Evolutionary conservation across 371 early-diverging fungal species (phyloP).

Genomic region (Zopfochytrium polystomum): DNA sequence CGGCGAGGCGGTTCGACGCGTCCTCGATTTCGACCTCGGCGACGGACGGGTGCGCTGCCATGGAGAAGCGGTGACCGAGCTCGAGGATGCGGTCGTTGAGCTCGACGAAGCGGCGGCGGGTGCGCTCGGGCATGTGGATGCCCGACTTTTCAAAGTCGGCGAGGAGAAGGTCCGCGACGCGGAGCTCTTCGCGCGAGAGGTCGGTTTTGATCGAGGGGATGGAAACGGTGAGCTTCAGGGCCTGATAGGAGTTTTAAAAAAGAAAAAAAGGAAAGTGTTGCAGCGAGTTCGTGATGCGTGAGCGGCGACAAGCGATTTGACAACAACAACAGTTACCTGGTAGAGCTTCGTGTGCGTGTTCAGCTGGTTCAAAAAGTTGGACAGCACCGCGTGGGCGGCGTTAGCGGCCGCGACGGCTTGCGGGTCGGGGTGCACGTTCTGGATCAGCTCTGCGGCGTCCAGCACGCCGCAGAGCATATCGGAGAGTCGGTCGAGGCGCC

Average conservation of each 20-base stretch:
- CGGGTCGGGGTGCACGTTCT: constrained; percentile 82
- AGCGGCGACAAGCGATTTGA: too few species aligned
- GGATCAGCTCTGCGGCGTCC: constrained; percentile 89
- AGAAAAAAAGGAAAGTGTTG: constrained; percentile 6
- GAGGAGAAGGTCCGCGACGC: constrained; percentile 78
- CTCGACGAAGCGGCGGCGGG: constrained; percentile 71
- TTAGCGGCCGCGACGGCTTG: constrained; percentile 73
- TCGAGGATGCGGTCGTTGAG: constrained; percentile 79
- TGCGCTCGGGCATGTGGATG: constrained; percentile 71
- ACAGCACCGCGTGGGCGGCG: constrained; percentile 68
- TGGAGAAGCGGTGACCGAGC: constrained; percentile 72
- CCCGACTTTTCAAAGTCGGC: constrained; percentile 93
- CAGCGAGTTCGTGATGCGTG: too few species aligned
- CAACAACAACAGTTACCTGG: constrained; percentile 45
- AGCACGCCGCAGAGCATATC: constrained; percentile 87
- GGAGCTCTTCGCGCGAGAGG: constrained; percentile 67
- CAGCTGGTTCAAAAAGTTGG: constrained; percentile 83
- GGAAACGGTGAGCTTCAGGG: constrained; percentile 5
- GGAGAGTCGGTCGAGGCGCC: constrained; percentile 82
- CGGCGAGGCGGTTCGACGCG: not conserved
- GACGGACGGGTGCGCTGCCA: not conserved
- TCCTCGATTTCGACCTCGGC: too few species aligned
- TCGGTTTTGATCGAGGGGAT: constrained; percentile 40
- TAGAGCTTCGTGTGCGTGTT: constrained; percentile 88
- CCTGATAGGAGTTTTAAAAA: not conserved